Evolutionary conservation across 2,329 filamentous ascomycete genomes (phyloP).

Genomic region (Penicillium sp.): DNA sequence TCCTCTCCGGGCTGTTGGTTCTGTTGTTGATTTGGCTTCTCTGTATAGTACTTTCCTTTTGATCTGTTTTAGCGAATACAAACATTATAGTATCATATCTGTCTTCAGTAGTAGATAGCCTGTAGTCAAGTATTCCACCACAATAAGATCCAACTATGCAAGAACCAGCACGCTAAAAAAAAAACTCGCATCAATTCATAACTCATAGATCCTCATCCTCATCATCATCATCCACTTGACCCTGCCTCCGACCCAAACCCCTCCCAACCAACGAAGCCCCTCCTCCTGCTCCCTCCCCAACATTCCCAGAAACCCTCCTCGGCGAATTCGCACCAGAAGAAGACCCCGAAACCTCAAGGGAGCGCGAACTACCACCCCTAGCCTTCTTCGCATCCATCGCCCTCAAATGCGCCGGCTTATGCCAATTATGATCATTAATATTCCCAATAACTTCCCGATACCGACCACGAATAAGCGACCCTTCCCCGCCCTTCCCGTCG

Average conservation of each 20-base stretch:
- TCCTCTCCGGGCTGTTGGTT: constrained; percentile 7
- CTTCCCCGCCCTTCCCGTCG: constrained; percentile 15
- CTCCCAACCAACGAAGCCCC: constrained; percentile 1
- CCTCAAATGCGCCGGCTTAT: constrained; percentile 15
- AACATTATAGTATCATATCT: not conserved
- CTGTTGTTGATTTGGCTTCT: constrained; percentile 8
- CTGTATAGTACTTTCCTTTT: constrained; percentile 17
- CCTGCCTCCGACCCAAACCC: no score
- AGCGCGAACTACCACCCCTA: constrained; percentile 1
- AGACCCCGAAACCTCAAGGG: not conserved
- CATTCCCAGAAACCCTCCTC: constrained; percentile 8
- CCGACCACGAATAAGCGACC: constrained; percentile 14
- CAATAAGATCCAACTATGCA: not conserved
- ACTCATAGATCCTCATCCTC: constrained; percentile 5
- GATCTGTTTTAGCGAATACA: constrained; percentile 20
- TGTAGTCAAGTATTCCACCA: not conserved
- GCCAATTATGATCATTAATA: constrained; percentile 17
- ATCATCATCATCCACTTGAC: not conserved
- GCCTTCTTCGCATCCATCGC: constrained; percentile 4
- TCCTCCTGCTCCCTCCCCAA: not conserved
- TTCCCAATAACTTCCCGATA: constrained; percentile 18
- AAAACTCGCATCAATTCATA: not conserved
- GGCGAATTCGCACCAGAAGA: not conserved
- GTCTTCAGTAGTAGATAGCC: not conserved
- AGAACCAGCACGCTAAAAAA: not conserved